Conservation (phyloP, 768 basidiomycete species). For the Kwoniella sp. region DNA sequence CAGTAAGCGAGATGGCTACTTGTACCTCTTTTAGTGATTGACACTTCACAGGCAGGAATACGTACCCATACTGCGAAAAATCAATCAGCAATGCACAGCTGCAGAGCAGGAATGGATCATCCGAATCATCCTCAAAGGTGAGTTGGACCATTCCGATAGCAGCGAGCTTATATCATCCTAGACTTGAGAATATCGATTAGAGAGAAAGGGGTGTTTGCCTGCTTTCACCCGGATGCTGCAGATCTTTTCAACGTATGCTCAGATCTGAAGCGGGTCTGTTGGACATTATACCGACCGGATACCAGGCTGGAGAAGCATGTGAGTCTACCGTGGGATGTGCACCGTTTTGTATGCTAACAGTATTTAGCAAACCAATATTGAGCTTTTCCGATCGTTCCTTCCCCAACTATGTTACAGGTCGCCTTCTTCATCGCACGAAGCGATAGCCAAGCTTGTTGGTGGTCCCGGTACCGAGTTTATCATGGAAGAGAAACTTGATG, state of each 20-base stretch:
- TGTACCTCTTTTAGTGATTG: background rate
- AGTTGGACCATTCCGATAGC: background rate
- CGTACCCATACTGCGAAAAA: slow-evolving; percentile 68
- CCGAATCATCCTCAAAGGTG: slow-evolving; percentile 92
- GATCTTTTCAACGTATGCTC: slow-evolving; percentile 95
- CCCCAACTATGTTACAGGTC: slow-evolving; percentile 95
- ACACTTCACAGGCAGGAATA: slow-evolving; percentile 61
- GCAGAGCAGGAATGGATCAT: slow-evolving; percentile 93
- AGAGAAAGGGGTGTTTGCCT: slow-evolving; percentile 84
- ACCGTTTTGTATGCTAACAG: background rate
- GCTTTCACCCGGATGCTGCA: slow-evolving; percentile 91
- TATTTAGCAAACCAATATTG: slow-evolving; percentile 73
- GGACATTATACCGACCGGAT: slow-evolving; percentile 75
- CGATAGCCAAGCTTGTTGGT: slow-evolving; percentile 72
- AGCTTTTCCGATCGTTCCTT: slow-evolving; percentile 78
- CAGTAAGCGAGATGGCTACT: slow-evolving; percentile 30
- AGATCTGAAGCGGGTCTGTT: slow-evolving; percentile 87
- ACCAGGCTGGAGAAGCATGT: slow-evolving; percentile 54
- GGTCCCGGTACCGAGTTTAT: slow-evolving; percentile 67
- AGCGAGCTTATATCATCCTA: slow-evolving; percentile 43
- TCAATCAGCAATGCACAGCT: slow-evolving; percentile 61
- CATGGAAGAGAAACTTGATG: slow-evolving; percentile 96
- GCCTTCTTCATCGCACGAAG: slow-evolving; percentile 66
- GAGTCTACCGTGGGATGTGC: slow-evolving; percentile 3
- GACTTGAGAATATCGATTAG: slow-evolving; percentile 90